Evolutionary conservation across 306 rosid genomes (phyloP).

Genomic region (Rosa chinensis): DNA sequence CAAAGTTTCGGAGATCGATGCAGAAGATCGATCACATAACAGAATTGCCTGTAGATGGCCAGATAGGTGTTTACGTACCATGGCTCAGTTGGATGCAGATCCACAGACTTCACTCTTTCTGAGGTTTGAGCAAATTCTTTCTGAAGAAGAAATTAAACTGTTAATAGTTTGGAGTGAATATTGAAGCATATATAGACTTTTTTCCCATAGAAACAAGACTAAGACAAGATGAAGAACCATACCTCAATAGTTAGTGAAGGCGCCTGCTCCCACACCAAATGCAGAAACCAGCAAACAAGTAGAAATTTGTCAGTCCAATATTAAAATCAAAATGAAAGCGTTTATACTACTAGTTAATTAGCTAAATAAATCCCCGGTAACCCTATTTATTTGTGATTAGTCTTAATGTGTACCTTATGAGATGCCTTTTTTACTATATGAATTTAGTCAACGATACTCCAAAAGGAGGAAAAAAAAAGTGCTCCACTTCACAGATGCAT

Average conservation of each 20-base stretch:
- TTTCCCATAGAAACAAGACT: not conserved
- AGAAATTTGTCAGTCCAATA: conserved; percentile 24
- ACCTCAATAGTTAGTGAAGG: conserved; percentile 50
- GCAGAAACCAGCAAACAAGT: conserved; percentile 15
- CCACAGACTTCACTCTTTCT: conserved; percentile 74
- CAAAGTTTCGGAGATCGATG: not conserved
- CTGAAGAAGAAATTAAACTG: conserved; percentile 32
- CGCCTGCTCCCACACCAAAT: conserved; percentile 31
- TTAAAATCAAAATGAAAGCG: not conserved
- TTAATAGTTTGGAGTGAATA: not conserved
- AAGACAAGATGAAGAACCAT: conserved; percentile 12
- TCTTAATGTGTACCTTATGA: too few relatives aligned
- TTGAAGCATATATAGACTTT: not conserved
- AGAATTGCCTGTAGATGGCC: not conserved
- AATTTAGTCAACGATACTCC: not conserved
- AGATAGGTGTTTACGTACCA: conserved; percentile 40
- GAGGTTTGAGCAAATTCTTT: conserved; percentile 59
- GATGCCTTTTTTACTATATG: not conserved
- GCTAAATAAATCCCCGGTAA: not conserved
- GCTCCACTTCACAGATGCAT: not conserved
- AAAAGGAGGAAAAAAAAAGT: not conserved
- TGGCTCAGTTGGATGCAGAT: conserved; percentile 79
- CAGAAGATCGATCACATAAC: not conserved
- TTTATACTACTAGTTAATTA: not conserved
- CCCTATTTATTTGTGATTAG: too few relatives aligned